Conservation (phyloP, 176 grass and related monocot genomes). For the barley (Hordeum vulgare) region MorexV3_pseudomolecules_assembly NC_058522.1:455675429-455675928, state of each 20-base stretch:
- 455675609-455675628: slow-evolving; percentile 15
- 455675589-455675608: slow-evolving; percentile 17
- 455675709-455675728: slow-evolving; percentile 80
- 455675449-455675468: neutral
- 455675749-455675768: slow-evolving; percentile 66
- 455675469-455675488: no score
- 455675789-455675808: neutral
- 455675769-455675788: slow-evolving; percentile 53
- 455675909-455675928: neutral
- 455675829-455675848: neutral
- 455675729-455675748: slow-evolving; percentile 81
- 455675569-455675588: slow-evolving; percentile 37
- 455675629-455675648: slow-evolving; percentile 52
- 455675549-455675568: slow-evolving; percentile 45
- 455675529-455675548: slow-evolving; percentile 87
- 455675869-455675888: neutral
- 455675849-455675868: no score
- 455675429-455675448: neutral
- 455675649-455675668: slow-evolving; percentile 83
- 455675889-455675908: neutral
- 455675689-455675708: slow-evolving; percentile 66
- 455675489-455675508: slow-evolving; percentile 67
- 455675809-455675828: no score
- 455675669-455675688: slow-evolving; percentile 76
- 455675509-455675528: slow-evolving; percentile 79